Percentiles rank a stretch among this genome's conserved stretches.
Evolutionary conservation across 1,284 basidiomycete genomes (phyloP).

Genomic region (Paramarasmius palmivorus): DNA sequence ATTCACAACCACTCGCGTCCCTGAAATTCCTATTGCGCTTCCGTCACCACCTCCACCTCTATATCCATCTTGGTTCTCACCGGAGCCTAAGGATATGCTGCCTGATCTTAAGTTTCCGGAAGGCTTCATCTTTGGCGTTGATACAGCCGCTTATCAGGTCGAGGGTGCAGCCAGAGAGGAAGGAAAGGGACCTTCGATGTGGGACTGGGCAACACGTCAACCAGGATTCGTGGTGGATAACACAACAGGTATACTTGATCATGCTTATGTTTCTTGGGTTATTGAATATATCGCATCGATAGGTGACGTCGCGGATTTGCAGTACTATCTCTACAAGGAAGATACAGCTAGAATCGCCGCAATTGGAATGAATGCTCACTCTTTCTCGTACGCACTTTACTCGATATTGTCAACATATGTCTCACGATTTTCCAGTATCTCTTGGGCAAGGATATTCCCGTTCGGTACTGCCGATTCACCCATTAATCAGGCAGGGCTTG

Average conservation of each 20-base stretch:
- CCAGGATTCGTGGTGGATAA: constrained; percentile 39
- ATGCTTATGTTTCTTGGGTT: too few relatives aligned
- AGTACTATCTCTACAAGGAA: constrained; percentile 50
- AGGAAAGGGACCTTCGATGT: constrained; percentile 47
- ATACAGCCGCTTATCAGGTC: constrained; percentile 49
- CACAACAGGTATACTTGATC: constrained; percentile 44
- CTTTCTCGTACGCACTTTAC: constrained; percentile 42
- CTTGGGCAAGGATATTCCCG: constrained; percentile 50
- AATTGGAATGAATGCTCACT: constrained; percentile 48
- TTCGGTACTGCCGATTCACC: constrained; percentile 48
- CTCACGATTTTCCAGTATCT: constrained; percentile 33
- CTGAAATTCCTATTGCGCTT: constrained; percentile 35
- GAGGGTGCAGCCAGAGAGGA: constrained; percentile 49
- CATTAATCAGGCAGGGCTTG: constrained; percentile 41
- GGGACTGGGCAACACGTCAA: constrained; percentile 51
- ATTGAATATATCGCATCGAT: too few relatives aligned
- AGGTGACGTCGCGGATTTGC: constrained; percentile 47
- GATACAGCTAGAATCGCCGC: constrained; percentile 46
- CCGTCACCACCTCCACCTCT: constrained; percentile 45
- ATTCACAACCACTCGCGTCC: constrained; percentile 43
- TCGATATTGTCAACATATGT: background rate
- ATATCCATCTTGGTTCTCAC: constrained; percentile 46
- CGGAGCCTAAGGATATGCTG: constrained; percentile 39
- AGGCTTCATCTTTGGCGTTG: constrained; percentile 47
- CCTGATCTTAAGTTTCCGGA: constrained; percentile 40